A percentile compares a stretch with the other conserved stretches of the same genome.
These are phyloP conservation scores for Mycena olivaceomarginata DNA, from an alignment of 768 basidiomycete genomes.

Conservation along the genomic window DNA sequence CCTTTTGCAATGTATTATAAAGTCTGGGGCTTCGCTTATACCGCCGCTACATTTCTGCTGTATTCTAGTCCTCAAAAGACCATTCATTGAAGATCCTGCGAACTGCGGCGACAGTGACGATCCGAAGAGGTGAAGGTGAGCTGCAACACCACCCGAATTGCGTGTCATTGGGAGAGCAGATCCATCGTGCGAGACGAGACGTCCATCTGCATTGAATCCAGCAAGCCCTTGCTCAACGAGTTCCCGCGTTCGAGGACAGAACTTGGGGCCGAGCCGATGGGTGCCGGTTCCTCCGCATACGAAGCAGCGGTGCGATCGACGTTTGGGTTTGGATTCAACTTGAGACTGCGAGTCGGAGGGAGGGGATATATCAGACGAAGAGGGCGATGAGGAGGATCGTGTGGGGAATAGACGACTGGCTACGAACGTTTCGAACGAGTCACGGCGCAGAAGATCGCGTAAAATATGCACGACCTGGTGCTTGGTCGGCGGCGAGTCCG, in stretches of 20 bases:
- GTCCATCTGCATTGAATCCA: slow-evolving; percentile 4
- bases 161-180: too few species aligned
- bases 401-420: neutral
- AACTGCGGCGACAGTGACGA: too few species aligned
- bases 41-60: too few species aligned
- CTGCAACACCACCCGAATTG: too few species aligned
- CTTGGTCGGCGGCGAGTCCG: slow-evolving; percentile 1
- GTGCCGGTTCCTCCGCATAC: slow-evolving; percentile 29
- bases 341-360: neutral
- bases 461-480: slow-evolving; percentile 7
- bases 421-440: slow-evolving; percentile 21
- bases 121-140: too few species aligned
- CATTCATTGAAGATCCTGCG: too few species aligned
- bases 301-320: slow-evolving; percentile 26
- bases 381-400: neutral
- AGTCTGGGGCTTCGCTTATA: too few species aligned
- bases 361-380: neutral
- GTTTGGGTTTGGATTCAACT: neutral
- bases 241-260: too few species aligned
- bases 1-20: too few species aligned
- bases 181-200: too few species aligned
- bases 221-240: slow-evolving; percentile 30
- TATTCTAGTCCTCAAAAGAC: too few species aligned
- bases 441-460: slow-evolving; percentile 1
- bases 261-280: slow-evolving; percentile 26